A percentile compares a stretch with the other conserved stretches of the same genome.
phyloP scores from a whole-genome alignment of 805 yeast genomes.

The Nakazawaea anatomiae region DNA sequence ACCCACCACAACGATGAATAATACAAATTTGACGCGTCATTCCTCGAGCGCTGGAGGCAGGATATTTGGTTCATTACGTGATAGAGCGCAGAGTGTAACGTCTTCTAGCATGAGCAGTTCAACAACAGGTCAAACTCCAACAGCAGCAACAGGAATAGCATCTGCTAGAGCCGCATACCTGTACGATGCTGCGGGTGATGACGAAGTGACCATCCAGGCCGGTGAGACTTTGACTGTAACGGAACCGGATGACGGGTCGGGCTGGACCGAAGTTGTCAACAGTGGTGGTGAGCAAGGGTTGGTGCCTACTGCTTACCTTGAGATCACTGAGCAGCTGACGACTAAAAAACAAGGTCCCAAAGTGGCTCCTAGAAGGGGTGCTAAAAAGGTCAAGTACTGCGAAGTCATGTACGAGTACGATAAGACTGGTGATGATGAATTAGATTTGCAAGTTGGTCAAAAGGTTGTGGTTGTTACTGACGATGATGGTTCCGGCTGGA shows the following conservation, averaged over 20 bases:
- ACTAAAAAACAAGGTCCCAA: slow-evolving; percentile 58
- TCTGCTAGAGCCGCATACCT: slow-evolving; percentile 53
- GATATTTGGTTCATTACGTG: slow-evolving; percentile 31
- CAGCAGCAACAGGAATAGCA: slow-evolving; percentile 10
- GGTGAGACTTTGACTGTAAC: slow-evolving; percentile 59
- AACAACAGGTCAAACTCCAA: slow-evolving; percentile 3
- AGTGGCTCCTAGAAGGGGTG: slow-evolving; percentile 75
- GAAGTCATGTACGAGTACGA: slow-evolving; percentile 70
- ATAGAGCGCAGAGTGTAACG: slow-evolving; percentile 23
- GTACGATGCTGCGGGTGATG: slow-evolving; percentile 65
- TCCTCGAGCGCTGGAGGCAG: slow-evolving; percentile 18
- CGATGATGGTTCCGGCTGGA: slow-evolving; percentile 89
- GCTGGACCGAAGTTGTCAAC: slow-evolving; percentile 77
- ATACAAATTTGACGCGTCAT: slow-evolving; percentile 14
- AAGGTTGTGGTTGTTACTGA: slow-evolving; percentile 54
- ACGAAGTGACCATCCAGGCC: slow-evolving; percentile 57
- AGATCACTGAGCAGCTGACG: slow-evolving; percentile 25
- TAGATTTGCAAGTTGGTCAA: slow-evolving; percentile 70
- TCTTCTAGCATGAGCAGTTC: slow-evolving; percentile 13
- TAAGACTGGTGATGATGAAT: slow-evolving; percentile 78
- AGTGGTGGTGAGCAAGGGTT: slow-evolving; percentile 51
- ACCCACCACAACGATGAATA: slow-evolving; percentile 15
- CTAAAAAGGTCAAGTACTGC: slow-evolving; percentile 52
- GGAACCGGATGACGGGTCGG: slow-evolving; percentile 79
- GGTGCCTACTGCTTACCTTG: slow-evolving; percentile 80